Percentiles rank a stretch among this genome's conserved stretches.
Conservation (phyloP, 2,329 filamentous ascomycete species). For the Ophiocordyceps sinensis region DNA sequence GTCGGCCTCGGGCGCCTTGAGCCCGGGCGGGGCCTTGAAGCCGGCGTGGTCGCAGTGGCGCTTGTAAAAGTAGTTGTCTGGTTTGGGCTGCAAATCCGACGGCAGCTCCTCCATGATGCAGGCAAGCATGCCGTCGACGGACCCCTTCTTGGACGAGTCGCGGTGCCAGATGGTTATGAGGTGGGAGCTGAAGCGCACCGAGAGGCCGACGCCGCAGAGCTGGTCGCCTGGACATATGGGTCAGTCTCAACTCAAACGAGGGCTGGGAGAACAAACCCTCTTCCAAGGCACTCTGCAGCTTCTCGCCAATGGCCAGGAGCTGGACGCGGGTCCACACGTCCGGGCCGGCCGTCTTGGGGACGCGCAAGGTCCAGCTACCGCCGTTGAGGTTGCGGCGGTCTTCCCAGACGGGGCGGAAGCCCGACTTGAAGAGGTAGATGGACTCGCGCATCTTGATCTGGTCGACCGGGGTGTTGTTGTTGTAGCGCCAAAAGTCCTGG, state of each 20-base stretch:
- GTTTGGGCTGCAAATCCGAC: slow-evolving; percentile 55
- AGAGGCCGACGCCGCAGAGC: slow-evolving; percentile 78
- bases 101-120: slow-evolving; percentile 63
- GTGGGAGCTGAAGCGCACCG: slow-evolving; percentile 77
- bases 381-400: slow-evolving; percentile 76
- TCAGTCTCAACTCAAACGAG: neutral
- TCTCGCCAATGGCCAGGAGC: slow-evolving; percentile 70
- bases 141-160: slow-evolving; percentile 64
- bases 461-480: slow-evolving; percentile 67
- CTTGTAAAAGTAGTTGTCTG: slow-evolving; percentile 70
- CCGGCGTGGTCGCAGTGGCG: slow-evolving; percentile 78
- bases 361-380: slow-evolving; percentile 84
- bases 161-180: slow-evolving; percentile 91
- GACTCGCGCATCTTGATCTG: slow-evolving; percentile 65
- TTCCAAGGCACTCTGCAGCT: slow-evolving; percentile 59
- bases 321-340: slow-evolving; percentile 74
- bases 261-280: slow-evolving; percentile 30
- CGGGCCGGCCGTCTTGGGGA: slow-evolving; percentile 58
- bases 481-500: slow-evolving; percentile 74
- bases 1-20: slow-evolving; percentile 41
- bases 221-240: slow-evolving; percentile 48
- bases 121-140: slow-evolving; percentile 58
- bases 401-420: slow-evolving; percentile 67
- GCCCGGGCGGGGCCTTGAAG: slow-evolving; percentile 52
- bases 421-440: slow-evolving; percentile 66